Base-by-base conservation (phyloP, 2,329 filamentous ascomycete genomes). In the Ustilaginoidea virens region DNA sequence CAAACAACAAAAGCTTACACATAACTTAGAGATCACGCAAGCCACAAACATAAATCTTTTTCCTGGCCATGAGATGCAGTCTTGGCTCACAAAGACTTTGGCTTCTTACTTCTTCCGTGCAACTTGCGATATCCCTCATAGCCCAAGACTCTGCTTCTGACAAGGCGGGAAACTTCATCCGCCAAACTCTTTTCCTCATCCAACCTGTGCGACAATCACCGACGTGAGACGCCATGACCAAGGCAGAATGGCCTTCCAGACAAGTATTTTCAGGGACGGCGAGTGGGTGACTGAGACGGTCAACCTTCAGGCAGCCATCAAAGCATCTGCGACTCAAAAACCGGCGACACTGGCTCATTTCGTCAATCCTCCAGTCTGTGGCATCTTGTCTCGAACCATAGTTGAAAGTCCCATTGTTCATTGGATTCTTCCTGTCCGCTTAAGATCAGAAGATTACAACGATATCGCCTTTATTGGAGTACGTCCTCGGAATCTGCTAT, bases 391-490 rank as follows among this genome's bases (percentile, higher is more conserved):
- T 1, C 74, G 69, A 44, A 93, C 86, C 0, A 49, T 92, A 17
- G 60, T 87, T 28, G 68, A 74, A 30, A 92, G 80, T 37, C 80
- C 86, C 2, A 60, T 79, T 20, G 66, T 78, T 32, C 76, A 77
- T 45, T 79, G 69, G 60, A 77, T 94, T 24, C 58, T 93, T 10
- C 80, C 85, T 9, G 81, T 76, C n/a, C 71, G 76, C 34, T 60
- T 96, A 34, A 69, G 86, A 33, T 74, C 74, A 31, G 61, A 63
- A 29, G 53, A 63, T 24, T 62, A 74, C 35, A 85, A 90, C 40
- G 86, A 96, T 55, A 71, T 94, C 37, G 76, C 86, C 21, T 83
- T 93, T 42, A 66, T 98, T 33, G 81, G 85, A 30, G 74, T 79
- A 61, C 54, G 72, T 64, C 14, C 12, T 9, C 19, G 13, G 8